Conservation (phyloP, 164 flowering plant species). For the Magnolia changhungtana region DNA sequence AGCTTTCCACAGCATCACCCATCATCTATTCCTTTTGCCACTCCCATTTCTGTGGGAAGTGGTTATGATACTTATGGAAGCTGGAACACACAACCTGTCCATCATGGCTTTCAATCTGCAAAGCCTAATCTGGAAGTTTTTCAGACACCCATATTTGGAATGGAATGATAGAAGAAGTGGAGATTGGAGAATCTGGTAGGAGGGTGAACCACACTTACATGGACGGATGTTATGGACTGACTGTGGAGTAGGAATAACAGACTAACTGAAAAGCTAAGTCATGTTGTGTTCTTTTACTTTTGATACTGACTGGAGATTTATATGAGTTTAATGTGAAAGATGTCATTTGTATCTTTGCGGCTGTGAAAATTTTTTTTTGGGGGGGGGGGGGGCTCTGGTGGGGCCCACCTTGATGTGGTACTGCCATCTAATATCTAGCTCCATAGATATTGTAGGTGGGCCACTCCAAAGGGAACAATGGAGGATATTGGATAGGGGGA, state of each 20-base stretch:
- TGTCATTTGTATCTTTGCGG: too few species aligned
- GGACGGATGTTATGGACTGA: constrained; percentile 29
- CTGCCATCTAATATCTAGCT: too few species aligned
- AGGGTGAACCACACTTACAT: background rate
- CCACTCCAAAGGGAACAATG: too few species aligned
- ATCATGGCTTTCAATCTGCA: constrained; percentile 1
- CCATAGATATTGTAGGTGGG: too few species aligned
- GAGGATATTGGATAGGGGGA: too few species aligned
- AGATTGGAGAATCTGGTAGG: background rate
- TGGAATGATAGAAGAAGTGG: constrained; percentile 2
- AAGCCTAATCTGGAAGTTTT: background rate
- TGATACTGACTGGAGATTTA: too few species aligned
- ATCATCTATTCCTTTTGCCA: constrained; percentile 20
- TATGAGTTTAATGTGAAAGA: too few species aligned
- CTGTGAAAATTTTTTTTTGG: too few species aligned
- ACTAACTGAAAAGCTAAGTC: constrained; percentile 35
- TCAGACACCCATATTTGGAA: constrained; percentile 13
- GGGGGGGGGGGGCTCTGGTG: too few species aligned
- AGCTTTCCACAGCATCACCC: constrained; percentile 18
- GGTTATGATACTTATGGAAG: constrained; percentile 16
- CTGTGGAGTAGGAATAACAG: constrained; percentile 28
- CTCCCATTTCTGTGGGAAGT: constrained; percentile 22
- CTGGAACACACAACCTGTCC: constrained; percentile 5
- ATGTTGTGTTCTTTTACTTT: constrained; percentile 6
- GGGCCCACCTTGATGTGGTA: too few species aligned